phyloP scores from a whole-genome alignment of 306 rosid genomes.

The Malus asiatica region DNA sequence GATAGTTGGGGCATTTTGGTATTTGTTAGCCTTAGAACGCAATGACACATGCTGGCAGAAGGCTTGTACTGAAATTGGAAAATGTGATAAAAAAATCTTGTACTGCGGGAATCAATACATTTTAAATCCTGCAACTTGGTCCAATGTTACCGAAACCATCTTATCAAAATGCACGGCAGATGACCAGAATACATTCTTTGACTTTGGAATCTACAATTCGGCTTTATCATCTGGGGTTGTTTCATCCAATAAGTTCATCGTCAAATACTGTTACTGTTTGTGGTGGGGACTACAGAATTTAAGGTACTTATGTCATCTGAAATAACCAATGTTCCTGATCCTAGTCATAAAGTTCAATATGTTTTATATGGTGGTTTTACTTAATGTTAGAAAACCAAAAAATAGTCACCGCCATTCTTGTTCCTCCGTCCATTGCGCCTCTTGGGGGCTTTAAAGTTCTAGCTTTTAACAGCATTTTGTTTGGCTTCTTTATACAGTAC shows the following conservation, averaged over 20 bases:
- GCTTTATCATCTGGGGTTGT: slow-evolving; percentile 63
- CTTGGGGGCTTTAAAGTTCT: not conserved
- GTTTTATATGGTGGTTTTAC: not conserved
- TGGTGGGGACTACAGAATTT: slow-evolving; percentile 99
- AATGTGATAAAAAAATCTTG: slow-evolving; percentile 42
- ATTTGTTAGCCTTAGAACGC: slow-evolving; percentile 83
- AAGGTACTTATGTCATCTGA: slow-evolving; percentile 39
- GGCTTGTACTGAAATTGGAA: slow-evolving; percentile 26
- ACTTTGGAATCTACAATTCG: slow-evolving; percentile 69
- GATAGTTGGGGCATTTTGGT: slow-evolving; percentile 98
- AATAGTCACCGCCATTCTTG: not conserved
- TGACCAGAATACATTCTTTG: slow-evolving; percentile 33
- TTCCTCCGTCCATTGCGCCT: not conserved
- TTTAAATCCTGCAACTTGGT: slow-evolving; percentile 34
- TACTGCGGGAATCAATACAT: slow-evolving; percentile 54
- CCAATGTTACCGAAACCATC: slow-evolving; percentile 4
- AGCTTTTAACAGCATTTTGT: not conserved
- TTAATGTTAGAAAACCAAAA: not conserved
- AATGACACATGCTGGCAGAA: slow-evolving; percentile 91
- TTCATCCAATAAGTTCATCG: slow-evolving; percentile 53
- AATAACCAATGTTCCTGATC: not conserved
- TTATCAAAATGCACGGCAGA: slow-evolving; percentile 31
- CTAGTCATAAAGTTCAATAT: not conserved
- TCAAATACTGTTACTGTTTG: slow-evolving; percentile 86
- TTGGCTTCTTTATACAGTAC: slow-evolving; percentile 52